Base-by-base conservation (phyloP, 495 filamentous ascomycete genomes). In the Penicillium paxilli region DNA sequence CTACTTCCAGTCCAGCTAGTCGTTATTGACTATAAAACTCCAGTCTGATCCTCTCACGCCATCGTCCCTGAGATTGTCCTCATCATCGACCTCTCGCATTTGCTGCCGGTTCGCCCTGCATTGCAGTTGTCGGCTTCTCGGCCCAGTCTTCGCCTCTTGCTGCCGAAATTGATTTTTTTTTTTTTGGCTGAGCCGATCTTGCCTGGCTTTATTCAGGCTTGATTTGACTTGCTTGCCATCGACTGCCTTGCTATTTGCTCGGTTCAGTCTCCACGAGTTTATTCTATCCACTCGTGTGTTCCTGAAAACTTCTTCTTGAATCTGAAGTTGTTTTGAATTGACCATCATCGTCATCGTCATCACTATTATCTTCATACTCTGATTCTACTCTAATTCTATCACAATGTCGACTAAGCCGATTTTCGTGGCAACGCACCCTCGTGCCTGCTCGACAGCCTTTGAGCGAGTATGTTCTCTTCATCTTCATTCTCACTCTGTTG, bases 361-460 rank as follows among this genome's bases (percentile, higher is more conserved):
- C n/a, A n/a, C n/a, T n/a, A n/a, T n/a, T 32, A 32, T 32, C 11
- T 12, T 32, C 30, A 32, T 14, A 38, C 25, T 26, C 22, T 24
- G 4, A 9, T 44, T 58, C 26, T 10, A 21, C 20, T 44, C 12
- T 11, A 20, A 47, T 24, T 56, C 26, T 19, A 37, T 38, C 49
- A 69, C 55, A n/a, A 91, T 91, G 88, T 85, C 86, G 33, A 73
- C 72, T 62, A 93, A 87, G 64, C 89, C 91, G 35, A 89, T 98
- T 64, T 96, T 96, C 60, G 81, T 95, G 44, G 93, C 87, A 20
- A 96, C 94, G 49, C 94, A 98, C 71, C 94, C 94, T 5, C 80
- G 94, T 62, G 88, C 94, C 52, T 96, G 91, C 72, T 96, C 92
- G 8, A 97, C 94, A 19, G 94, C 93, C 1, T 98, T 97, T 72